These are phyloP conservation scores for Arachnopeziza araneosa DNA, from an alignment of 2,329 filamentous ascomycete genomes.

Conservation along the genomic window DNA sequence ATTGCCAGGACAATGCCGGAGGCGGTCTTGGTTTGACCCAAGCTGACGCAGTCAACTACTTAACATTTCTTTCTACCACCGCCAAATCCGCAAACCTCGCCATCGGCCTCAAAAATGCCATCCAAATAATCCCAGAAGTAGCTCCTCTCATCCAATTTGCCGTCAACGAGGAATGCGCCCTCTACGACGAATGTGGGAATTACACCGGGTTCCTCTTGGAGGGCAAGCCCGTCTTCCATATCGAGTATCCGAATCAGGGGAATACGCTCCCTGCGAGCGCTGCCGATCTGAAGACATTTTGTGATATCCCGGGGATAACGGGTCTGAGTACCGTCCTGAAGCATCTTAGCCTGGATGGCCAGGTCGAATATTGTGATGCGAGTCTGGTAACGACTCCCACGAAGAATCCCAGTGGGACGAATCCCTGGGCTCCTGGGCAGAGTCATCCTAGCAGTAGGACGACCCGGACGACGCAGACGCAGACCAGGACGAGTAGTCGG, in stretches of 20 bases:
- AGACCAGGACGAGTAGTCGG: not conserved
- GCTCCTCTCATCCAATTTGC: constrained; percentile 53
- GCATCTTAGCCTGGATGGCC: constrained; percentile 9
- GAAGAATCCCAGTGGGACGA: constrained; percentile 6
- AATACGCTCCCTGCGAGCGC: not conserved
- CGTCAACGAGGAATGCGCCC: constrained; percentile 65
- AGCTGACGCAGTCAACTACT: constrained; percentile 50
- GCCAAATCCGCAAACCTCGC: constrained; percentile 50
- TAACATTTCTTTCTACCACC: constrained; percentile 53
- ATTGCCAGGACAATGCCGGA: constrained; percentile 36
- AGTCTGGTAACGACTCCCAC: constrained; percentile 9
- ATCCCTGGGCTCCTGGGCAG: not conserved
- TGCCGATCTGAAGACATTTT: not conserved
- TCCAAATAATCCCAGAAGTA: constrained; percentile 47
- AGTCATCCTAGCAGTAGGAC: not conserved
- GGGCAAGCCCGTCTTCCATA: constrained; percentile 65
- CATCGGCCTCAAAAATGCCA: constrained; percentile 65
- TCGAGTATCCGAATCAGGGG: constrained; percentile 55
- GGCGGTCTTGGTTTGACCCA: constrained; percentile 55
- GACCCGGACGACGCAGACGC: not conserved
- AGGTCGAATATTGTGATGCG: constrained; percentile 16
- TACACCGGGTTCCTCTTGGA: constrained; percentile 53
- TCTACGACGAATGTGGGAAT: constrained; percentile 52
- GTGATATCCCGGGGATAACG: constrained; percentile 1
- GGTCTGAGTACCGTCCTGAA: constrained; percentile 12